Evolutionary conservation across 768 basidiomycete genomes (phyloP), one percentile per base, ranked within the genome.

Genomic region (Termitomyces sp.): DNA sequence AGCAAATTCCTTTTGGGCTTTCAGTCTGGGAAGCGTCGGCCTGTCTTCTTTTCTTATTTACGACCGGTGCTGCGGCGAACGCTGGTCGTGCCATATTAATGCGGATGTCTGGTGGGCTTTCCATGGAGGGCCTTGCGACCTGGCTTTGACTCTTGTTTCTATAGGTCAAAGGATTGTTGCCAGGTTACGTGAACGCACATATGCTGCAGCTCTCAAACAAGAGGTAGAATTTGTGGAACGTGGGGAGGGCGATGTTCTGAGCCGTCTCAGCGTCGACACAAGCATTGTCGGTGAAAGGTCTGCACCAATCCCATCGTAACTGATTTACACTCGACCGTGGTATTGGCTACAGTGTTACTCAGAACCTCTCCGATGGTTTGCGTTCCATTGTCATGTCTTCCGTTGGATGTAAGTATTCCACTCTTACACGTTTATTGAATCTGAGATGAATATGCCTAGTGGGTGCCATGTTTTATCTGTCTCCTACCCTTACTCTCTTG

Each of bases 391-490:
- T 98, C 38, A 96, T 96, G 81, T 92, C 94, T 36, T 86, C 90
- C n/a, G 95, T 94, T 66, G 96, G 96, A 56, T 80, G 94, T 95
- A 73, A 73, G 91, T 81, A 24, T 45, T 32, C n/a, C 39, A 9
- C 36, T 32, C 24, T 28, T 28, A 8, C 22, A 44, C 4, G 5
- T 42, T 57, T 11, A n/a, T 28, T 58, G 13, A 32, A 6, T 53
- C 58, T 44, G 8, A 36, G 20, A 52, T 22, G 13, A 28, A 38
- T 54, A 24, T 22, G 20, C 36, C 50, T 58, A 91, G 94, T 98
- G 64, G 93, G 91, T 50, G 92, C 94, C 45, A 99, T 98, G 96
- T 87, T 98, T 67, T 96, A 90, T 74, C 84, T 96, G 58, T 96
- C 91, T 0, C 91, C 92, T 0, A 89, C 88, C 45, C 77, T 99